Percentiles rank a stretch among this genome's conserved stretches.
These are phyloP conservation scores for Purpureocillium takamizusanense DNA, from an alignment of 2,329 filamentous ascomycete genomes.

Conservation along the genomic window DNA sequence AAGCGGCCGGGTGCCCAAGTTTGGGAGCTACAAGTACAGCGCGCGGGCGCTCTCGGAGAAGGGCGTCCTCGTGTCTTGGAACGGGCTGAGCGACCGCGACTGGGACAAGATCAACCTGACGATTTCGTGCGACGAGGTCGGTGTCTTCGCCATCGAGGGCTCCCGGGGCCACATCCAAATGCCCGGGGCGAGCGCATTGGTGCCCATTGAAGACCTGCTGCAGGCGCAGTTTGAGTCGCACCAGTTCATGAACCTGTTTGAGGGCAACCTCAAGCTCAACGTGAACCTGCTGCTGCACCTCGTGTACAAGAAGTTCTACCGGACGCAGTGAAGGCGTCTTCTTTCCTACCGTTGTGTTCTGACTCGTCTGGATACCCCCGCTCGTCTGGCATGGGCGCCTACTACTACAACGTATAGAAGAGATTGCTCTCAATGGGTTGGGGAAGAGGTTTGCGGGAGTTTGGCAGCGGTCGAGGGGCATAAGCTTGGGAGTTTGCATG, in stretches of 20 bases:
- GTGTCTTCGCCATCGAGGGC: slow-evolving; percentile 87
- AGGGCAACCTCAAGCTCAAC: slow-evolving; percentile 76
- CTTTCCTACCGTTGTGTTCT: too few relatives aligned
- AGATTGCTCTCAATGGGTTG: too few relatives aligned
- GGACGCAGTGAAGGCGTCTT: slow-evolving; percentile 47
- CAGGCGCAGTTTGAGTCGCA: slow-evolving; percentile 96
- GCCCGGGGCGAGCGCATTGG: slow-evolving; percentile 78
- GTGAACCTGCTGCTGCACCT: slow-evolving; percentile 95
- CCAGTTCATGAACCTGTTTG: slow-evolving; percentile 93
- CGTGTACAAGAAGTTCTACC: slow-evolving; percentile 98
- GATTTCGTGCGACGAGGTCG: slow-evolving; percentile 88
- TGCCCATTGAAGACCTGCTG: slow-evolving; percentile 86
- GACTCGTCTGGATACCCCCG: too few relatives aligned
- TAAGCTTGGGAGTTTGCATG: too few relatives aligned
- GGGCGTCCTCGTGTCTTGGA: slow-evolving; percentile 89
- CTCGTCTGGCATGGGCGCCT: background rate
- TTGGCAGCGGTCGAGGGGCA: too few relatives aligned
- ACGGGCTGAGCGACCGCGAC: slow-evolving; percentile 70
- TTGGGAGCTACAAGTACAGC: slow-evolving; percentile 96
- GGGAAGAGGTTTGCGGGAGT: too few relatives aligned
- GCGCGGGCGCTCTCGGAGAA: slow-evolving; percentile 83
- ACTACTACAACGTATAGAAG: too few relatives aligned
- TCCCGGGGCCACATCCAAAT: slow-evolving; percentile 91
- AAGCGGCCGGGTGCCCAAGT: slow-evolving; percentile 88
- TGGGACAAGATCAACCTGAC: slow-evolving; percentile 92